A percentile compares a stretch with the other conserved stretches of the same genome.
Conservation (phyloP, 1,139 yeast species). For the Hanseniaspora uvarum region DNA sequence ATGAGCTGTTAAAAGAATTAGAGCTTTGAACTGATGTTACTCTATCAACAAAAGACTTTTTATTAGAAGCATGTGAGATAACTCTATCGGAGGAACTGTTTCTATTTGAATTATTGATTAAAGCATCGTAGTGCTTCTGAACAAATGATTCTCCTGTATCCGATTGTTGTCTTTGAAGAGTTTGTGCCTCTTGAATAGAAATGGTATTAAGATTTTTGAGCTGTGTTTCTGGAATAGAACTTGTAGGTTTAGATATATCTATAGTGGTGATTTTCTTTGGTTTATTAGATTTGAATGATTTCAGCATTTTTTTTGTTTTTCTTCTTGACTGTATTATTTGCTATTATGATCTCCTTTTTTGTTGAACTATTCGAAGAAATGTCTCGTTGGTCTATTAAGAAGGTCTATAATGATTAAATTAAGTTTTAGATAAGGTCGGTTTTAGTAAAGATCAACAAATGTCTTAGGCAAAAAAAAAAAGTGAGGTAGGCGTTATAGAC, state of each 20-base stretch:
- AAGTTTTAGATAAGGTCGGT: neutral
- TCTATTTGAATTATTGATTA: neutral
- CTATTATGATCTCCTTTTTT: too few species aligned
- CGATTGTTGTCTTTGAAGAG: conserved; percentile 10
- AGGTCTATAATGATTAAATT: too few species aligned
- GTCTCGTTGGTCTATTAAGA: too few species aligned
- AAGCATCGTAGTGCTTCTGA: conserved; percentile 2
- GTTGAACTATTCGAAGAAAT: too few species aligned
- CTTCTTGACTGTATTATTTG: too few species aligned
- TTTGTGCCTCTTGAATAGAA: conserved; percentile 15
- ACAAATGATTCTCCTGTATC: conserved; percentile 9
- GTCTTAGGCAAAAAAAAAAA: neutral
- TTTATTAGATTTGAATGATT: conserved; percentile 12
- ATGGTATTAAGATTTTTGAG: conserved; percentile 17
- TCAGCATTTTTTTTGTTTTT: conserved; percentile 23
- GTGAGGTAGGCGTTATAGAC: too few species aligned
- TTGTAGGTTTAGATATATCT: conserved; percentile 17
- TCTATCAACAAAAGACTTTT: conserved; percentile 10
- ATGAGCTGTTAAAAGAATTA: neutral
- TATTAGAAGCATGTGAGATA: conserved; percentile 5
- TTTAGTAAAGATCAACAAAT: neutral
- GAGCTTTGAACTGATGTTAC: conserved; percentile 1
- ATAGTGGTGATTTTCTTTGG: conserved; percentile 10
- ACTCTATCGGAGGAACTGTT: neutral
- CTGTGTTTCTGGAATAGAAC: conserved; percentile 13